These are phyloP conservation scores for Salix arbutifolia DNA, from an alignment of 345 rosid genomes.

Conservation along the genomic window DNA sequence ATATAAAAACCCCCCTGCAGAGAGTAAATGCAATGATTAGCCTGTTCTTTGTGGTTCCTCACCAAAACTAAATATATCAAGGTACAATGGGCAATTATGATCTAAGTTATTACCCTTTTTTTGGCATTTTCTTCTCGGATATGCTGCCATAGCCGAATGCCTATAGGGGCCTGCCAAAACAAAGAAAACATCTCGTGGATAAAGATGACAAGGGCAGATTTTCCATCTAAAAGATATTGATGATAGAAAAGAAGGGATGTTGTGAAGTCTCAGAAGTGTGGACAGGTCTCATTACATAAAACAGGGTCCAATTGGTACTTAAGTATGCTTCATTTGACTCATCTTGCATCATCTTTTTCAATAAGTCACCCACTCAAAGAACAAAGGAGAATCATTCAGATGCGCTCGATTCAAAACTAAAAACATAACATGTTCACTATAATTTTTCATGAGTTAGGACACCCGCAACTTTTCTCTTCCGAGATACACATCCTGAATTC, in stretches of 20 bases:
- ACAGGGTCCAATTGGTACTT: too few species aligned
- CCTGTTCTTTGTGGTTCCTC: background rate
- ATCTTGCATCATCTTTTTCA: too few species aligned
- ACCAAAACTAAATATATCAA: constrained; percentile 2
- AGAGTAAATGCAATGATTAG: constrained; percentile 1
- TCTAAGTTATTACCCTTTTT: constrained; percentile 48
- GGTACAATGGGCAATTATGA: background rate
- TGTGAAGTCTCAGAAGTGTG: background rate
- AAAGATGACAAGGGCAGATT: background rate
- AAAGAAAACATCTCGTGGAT: constrained; percentile 4
- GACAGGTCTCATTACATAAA: too few species aligned
- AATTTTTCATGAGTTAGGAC: background rate
- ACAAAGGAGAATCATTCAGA: background rate
- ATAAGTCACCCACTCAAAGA: background rate
- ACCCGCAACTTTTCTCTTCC: background rate
- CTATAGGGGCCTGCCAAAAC: constrained; percentile 73
- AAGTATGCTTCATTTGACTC: too few species aligned
- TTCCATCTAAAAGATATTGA: background rate
- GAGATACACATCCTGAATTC: background rate
- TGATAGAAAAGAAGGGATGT: background rate
- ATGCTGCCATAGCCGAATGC: constrained; percentile 60
- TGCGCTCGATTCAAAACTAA: background rate
- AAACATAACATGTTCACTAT: background rate
- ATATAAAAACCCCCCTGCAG: constrained; percentile 46
- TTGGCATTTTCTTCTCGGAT: constrained; percentile 53